A percentile compares a stretch with the other conserved stretches of the same genome.
These are phyloP conservation scores for Aureobasidium pullulans DNA, from an alignment of 2,329 filamentous ascomycete genomes.

Conservation along the genomic window DNA sequence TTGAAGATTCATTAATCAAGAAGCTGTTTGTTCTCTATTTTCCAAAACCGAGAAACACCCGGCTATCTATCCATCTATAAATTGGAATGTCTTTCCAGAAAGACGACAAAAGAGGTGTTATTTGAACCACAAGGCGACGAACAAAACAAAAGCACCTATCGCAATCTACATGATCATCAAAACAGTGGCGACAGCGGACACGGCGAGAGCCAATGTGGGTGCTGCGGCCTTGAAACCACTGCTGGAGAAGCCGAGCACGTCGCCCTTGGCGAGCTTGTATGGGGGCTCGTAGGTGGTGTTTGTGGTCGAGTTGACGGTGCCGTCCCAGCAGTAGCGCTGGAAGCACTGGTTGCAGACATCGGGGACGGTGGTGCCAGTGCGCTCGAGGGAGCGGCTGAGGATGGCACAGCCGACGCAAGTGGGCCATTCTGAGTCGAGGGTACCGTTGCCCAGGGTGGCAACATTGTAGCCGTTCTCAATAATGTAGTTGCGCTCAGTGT, in stretches of 20 bases:
- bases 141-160: neutral
- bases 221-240: neutral
- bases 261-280: constrained; percentile 10
- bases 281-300: constrained; percentile 15
- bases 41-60: too few species aligned
- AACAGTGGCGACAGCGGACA: neutral
- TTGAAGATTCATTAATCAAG: too few species aligned
- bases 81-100: neutral
- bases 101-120: neutral
- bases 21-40: too few species aligned
- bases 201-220: neutral
- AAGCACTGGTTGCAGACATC: constrained; percentile 72
- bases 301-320: constrained; percentile 47
- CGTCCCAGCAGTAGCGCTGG: constrained; percentile 83
- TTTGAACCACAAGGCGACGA: neutral
- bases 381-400: constrained; percentile 64
- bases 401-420: constrained; percentile 84
- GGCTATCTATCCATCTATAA: neutral
- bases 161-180: constrained; percentile 1
- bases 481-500: constrained; percentile 64
- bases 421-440: constrained; percentile 66
- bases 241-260: neutral
- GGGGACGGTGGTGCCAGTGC: constrained; percentile 63
- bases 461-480: constrained; percentile 81
- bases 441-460: constrained; percentile 75